Percentiles rank a stretch among this genome's conserved stretches.
Evolutionary conservation across 1,284 basidiomycete genomes (phyloP).

Genomic region (Boletus calvinii): DNA sequence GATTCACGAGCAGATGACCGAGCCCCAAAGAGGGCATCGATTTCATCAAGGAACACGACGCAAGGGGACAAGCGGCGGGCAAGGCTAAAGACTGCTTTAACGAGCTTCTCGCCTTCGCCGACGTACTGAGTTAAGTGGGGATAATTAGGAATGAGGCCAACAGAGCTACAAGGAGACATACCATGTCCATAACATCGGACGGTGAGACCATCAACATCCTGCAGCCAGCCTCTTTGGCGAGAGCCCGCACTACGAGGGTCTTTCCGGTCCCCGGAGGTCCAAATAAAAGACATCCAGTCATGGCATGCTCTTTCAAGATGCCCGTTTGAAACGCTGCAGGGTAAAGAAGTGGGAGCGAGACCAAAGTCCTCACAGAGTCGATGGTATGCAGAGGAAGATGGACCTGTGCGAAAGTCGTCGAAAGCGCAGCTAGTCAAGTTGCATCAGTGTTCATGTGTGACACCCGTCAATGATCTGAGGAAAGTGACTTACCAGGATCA

Average conservation of each 20-base stretch:
- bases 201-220: constrained; percentile 85
- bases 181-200: constrained; percentile 89
- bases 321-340: constrained; percentile 90
- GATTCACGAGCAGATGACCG: constrained; percentile 79
- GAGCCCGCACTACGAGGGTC: constrained; percentile 84
- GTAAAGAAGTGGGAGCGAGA: constrained; percentile 87
- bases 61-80: constrained; percentile 88
- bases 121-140: constrained; percentile 64
- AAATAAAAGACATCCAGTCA: constrained; percentile 86
- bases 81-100: constrained; percentile 87
- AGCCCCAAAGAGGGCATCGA: constrained; percentile 91
- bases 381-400: constrained; percentile 84
- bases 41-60: constrained; percentile 95
- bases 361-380: constrained; percentile 86
- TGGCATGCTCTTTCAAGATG: constrained; percentile 86
- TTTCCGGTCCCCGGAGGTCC: constrained; percentile 93
- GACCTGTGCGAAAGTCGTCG: constrained; percentile 86
- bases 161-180: constrained; percentile 32
- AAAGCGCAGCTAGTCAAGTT: constrained; percentile 53
- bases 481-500: constrained; percentile 58
- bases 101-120: constrained; percentile 93
- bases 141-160: constrained; percentile 3
- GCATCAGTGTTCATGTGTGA: constrained; percentile 8
- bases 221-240: constrained; percentile 89
- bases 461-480: not conserved